Evolutionary conservation across 2,329 filamentous ascomycete species (phyloP).

Genomic region (Cadophora gregata): DNA sequence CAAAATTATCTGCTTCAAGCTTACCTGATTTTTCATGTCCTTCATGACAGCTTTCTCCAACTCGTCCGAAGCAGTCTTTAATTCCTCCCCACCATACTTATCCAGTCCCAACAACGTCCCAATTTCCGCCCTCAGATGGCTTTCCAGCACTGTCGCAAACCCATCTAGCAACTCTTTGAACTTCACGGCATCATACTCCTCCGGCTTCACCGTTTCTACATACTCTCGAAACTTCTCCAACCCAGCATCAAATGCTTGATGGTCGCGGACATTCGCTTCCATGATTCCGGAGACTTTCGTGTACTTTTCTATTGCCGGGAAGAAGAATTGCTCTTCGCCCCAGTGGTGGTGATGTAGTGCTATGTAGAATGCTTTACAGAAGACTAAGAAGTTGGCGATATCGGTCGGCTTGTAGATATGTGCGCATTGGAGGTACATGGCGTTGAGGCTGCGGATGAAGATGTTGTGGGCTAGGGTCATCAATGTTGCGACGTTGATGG

Average conservation of each 20-base stretch:
- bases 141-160: slow-evolving; percentile 45
- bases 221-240: slow-evolving; percentile 38
- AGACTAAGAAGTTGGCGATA: slow-evolving; percentile 42
- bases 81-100: slow-evolving; percentile 36
- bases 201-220: slow-evolving; percentile 34
- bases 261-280: slow-evolving; percentile 16
- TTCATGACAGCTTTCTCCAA: slow-evolving; percentile 20
- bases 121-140: slow-evolving; percentile 50
- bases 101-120: slow-evolving; percentile 45
- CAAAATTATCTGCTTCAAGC: neutral
- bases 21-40: slow-evolving; percentile 17
- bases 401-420: slow-evolving; percentile 47
- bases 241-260: slow-evolving; percentile 20
- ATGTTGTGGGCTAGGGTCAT: slow-evolving; percentile 46
- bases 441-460: slow-evolving; percentile 48
- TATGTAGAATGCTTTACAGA: slow-evolving; percentile 19
- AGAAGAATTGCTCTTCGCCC: slow-evolving; percentile 48
- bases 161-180: slow-evolving; percentile 45
- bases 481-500: slow-evolving; percentile 41
- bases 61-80: slow-evolving; percentile 23
- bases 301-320: slow-evolving; percentile 47
- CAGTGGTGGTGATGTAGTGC: slow-evolving; percentile 48
- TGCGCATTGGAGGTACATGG: slow-evolving; percentile 45
- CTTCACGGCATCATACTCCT: slow-evolving; percentile 44
- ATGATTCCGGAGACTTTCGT: slow-evolving; percentile 24